Conservation (phyloP, 352 stramenopile species). For the Aphanomyces invadans region DNA sequence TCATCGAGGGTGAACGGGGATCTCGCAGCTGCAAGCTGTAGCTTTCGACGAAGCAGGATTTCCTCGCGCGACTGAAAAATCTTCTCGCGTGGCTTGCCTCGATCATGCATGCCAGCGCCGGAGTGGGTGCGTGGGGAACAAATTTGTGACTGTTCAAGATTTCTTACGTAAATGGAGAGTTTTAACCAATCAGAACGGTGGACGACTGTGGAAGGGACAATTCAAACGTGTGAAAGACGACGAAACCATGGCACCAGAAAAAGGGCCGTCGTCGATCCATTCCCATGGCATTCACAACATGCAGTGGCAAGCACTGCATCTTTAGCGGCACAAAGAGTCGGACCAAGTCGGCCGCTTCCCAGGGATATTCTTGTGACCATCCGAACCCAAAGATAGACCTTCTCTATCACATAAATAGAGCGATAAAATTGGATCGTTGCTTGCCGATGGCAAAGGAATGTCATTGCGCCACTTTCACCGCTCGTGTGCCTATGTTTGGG, state of each 20-base stretch:
- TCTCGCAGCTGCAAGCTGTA: neutral
- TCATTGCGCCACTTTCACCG: neutral
- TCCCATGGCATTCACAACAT: no score
- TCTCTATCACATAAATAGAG: neutral
- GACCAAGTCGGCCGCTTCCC: no score
- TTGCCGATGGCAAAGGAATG: neutral
- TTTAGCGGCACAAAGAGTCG: no score
- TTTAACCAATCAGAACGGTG: neutral
- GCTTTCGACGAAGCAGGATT: neutral
- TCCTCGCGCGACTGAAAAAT: neutral
- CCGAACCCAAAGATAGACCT: no score
- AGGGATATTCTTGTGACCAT: no score
- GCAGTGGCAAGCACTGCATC: no score
- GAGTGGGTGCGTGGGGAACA: no score
- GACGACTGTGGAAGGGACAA: no score
- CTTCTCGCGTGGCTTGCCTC: neutral
- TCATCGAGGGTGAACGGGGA: neutral
- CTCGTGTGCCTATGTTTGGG: neutral
- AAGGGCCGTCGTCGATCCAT: no score
- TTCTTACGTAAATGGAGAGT: no score
- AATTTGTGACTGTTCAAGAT: neutral
- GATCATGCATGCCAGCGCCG: neutral
- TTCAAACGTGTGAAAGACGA: no score
- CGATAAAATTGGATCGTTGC: neutral
- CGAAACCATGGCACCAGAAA: no score